A percentile compares a stretch with the other conserved stretches of the same genome.
phyloP scores from a whole-genome alignment of 2,329 filamentous ascomycete species.

The Pyricularia grisea region DNA sequence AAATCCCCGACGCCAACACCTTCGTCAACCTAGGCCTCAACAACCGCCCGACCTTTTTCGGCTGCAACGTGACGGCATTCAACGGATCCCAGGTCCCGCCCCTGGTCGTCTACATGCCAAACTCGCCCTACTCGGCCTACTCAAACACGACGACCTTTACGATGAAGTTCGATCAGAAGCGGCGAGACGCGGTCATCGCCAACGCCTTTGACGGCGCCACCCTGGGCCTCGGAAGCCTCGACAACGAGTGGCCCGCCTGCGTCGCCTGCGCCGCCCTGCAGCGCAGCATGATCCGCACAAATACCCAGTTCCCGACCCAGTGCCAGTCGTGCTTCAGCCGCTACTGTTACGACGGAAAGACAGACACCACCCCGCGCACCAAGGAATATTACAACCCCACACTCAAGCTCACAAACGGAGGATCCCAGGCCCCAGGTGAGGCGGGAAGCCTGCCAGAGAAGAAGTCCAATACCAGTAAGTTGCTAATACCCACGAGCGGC shows the following conservation, averaged over 20 bases:
- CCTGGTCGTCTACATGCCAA: constrained; percentile 61
- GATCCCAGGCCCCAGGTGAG: no score
- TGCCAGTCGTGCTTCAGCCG: constrained; percentile 68
- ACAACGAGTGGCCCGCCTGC: constrained; percentile 69
- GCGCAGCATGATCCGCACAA: constrained; percentile 64
- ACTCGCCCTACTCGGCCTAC: constrained; percentile 65
- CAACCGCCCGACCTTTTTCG: constrained; percentile 52
- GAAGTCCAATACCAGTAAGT: not conserved
- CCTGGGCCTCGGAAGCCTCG: constrained; percentile 68
- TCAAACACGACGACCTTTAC: constrained; percentile 78
- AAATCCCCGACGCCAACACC: constrained; percentile 42
- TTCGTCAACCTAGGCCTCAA: constrained; percentile 52
- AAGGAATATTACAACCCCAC: constrained; percentile 19
- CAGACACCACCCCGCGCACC: constrained; percentile 10
- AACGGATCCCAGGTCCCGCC: constrained; percentile 15
- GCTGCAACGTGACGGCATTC: constrained; percentile 37
- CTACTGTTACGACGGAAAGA: constrained; percentile 93
- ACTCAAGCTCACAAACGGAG: constrained; percentile 14
- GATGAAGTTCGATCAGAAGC: constrained; percentile 47
- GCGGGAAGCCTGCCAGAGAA: not conserved
- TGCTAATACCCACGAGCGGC: not conserved
- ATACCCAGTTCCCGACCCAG: constrained; percentile 55
- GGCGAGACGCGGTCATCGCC: constrained; percentile 71
- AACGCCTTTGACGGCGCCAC: constrained; percentile 84
- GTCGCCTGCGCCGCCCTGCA: constrained; percentile 80